phyloP scores from a whole-genome alignment of 2,329 filamentous ascomycete genomes.

The Cytospora mali region DNA sequence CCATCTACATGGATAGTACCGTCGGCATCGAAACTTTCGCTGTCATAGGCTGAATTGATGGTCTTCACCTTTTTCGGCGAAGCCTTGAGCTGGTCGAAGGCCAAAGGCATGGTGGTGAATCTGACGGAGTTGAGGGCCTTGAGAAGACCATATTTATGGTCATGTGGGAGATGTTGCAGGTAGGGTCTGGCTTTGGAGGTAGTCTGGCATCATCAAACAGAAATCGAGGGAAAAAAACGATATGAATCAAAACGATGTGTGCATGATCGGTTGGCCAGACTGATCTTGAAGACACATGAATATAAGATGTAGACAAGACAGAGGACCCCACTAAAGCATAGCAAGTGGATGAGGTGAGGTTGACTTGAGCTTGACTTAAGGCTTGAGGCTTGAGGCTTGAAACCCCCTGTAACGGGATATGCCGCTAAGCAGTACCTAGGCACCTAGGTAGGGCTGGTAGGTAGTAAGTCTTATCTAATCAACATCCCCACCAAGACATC shows the following conservation, averaged over 20 bases:
- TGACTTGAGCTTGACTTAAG: neutral
- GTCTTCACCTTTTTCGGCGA: conserved; percentile 58
- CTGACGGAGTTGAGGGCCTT: neutral
- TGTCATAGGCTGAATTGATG: conserved; percentile 75
- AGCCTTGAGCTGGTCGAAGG: conserved; percentile 48
- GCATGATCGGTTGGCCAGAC: neutral
- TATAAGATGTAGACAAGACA: neutral
- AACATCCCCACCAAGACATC: conserved; percentile 7
- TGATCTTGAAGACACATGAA: neutral
- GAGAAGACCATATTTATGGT: conserved; percentile 5
- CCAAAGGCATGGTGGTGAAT: conserved; percentile 48
- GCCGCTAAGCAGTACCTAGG: neutral
- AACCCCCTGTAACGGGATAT: neutral
- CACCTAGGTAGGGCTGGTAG: too few relatives aligned
- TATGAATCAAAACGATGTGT: neutral
- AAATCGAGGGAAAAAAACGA: neutral
- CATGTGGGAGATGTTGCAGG: neutral
- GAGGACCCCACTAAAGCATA: neutral
- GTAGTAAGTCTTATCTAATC: conserved; percentile 23
- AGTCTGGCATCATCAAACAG: neutral
- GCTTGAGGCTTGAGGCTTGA: too few relatives aligned
- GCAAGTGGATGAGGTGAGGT: conserved; percentile 10
- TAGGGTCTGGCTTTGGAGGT: neutral
- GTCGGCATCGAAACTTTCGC: conserved; percentile 83
- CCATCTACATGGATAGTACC: conserved; percentile 81